phyloP scores from a whole-genome alignment of 805 yeast species.

The Nakazawaea siamensis region DNA sequence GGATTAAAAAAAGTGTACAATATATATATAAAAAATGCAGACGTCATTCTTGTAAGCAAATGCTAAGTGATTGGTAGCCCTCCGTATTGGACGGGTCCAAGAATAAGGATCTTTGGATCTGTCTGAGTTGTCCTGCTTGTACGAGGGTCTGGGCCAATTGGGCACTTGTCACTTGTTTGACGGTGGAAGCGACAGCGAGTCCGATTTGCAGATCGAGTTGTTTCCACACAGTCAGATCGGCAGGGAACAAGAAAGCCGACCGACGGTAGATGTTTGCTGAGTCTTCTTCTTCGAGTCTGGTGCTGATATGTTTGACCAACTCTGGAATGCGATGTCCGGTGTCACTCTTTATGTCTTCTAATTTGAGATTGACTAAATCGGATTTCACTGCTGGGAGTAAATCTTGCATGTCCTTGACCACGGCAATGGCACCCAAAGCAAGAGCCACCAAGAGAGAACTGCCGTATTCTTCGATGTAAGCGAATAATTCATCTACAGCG shows the following conservation, averaged over 20 bases:
- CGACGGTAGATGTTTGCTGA: slow-evolving; percentile 30
- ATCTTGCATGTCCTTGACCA: slow-evolving; percentile 51
- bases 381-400: slow-evolving; percentile 55
- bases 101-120: slow-evolving; percentile 61
- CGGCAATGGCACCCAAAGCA: slow-evolving; percentile 71
- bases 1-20: slow-evolving; percentile 31
- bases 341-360: slow-evolving; percentile 42
- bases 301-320: slow-evolving; percentile 43
- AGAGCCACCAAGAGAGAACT: slow-evolving; percentile 59
- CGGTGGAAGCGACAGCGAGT: slow-evolving; percentile 44
- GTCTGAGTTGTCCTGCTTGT: slow-evolving; percentile 37
- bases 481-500: slow-evolving; percentile 76
- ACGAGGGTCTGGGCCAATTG: slow-evolving; percentile 46
- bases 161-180: slow-evolving; percentile 39
- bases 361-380: slow-evolving; percentile 48
- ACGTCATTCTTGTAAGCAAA: not conserved
- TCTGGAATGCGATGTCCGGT: slow-evolving; percentile 47
- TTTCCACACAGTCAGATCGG: slow-evolving; percentile 61
- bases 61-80: slow-evolving; percentile 14
- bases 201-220: slow-evolving; percentile 44
- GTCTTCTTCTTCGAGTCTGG: slow-evolving; percentile 22
- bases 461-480: slow-evolving; percentile 55
- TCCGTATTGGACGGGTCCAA: slow-evolving; percentile 44
- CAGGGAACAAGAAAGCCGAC: slow-evolving; percentile 68
- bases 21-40: not conserved